A percentile compares a stretch with the other conserved stretches of the same genome.
Conservation (phyloP, 1,284 basidiomycete species). For the Heterobasidion irregulare region DNA sequence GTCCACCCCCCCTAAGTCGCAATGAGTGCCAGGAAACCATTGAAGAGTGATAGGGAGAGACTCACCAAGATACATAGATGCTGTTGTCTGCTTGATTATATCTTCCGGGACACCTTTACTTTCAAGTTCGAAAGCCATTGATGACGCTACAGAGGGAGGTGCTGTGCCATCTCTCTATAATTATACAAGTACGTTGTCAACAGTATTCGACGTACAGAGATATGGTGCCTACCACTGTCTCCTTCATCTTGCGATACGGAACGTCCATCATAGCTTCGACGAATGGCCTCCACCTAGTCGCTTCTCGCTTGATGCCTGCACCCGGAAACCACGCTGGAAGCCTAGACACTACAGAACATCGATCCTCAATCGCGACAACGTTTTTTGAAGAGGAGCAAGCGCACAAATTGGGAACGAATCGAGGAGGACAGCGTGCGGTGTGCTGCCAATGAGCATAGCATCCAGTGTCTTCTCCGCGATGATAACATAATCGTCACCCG, state of each 20-base stretch:
- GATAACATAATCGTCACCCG: conserved; percentile 12
- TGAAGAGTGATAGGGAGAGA: background rate
- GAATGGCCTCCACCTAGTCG: too few species aligned
- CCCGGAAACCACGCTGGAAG: conserved; percentile 40
- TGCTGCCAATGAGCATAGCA: conserved; percentile 17
- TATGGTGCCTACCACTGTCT: conserved; percentile 24
- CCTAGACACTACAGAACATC: conserved; percentile 22
- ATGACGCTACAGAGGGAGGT: background rate
- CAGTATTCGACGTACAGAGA: background rate
- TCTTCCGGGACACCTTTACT: conserved; percentile 2
- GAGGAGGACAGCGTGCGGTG: conserved; percentile 17
- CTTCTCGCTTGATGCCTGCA: conserved; percentile 26
- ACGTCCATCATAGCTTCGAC: too few species aligned
- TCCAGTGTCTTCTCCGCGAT: conserved; percentile 19
- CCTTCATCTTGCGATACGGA: conserved; percentile 12
- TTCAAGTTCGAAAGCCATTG: conserved; percentile 2
- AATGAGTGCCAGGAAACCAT: background rate
- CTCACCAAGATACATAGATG: conserved; percentile 8
- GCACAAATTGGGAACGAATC: conserved; percentile 19
- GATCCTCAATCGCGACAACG: background rate
- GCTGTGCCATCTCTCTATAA: conserved; percentile 2
- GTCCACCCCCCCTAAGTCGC: background rate
- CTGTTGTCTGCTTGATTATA: conserved; percentile 2
- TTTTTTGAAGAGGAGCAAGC: conserved; percentile 2
- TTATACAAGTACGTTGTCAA: background rate